These are phyloP conservation scores for Prunus mongolica DNA, from an alignment of 306 rosid species.

Conservation along the genomic window DNA sequence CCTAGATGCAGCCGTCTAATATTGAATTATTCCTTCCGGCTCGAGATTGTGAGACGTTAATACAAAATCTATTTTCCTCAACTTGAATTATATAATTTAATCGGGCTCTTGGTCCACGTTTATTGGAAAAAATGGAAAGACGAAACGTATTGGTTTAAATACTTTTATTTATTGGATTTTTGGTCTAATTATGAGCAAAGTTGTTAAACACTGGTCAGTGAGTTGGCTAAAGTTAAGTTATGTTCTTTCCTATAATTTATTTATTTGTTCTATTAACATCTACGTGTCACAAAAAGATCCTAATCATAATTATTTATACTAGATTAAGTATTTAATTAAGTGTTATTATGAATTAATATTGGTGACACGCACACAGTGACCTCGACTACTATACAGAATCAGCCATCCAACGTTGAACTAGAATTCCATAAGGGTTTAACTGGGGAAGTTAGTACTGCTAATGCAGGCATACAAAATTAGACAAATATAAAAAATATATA, in stretches of 20 bases:
- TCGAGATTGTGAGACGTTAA: no score
- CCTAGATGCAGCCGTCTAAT: no score
- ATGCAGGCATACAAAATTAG: background rate
- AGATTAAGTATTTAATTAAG: background rate
- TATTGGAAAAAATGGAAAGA: no score
- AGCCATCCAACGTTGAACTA: slow-evolving; percentile 10
- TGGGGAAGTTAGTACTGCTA: background rate
- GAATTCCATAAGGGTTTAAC: background rate
- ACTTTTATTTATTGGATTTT: no score
- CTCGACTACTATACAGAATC: background rate
- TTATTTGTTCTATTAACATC: background rate
- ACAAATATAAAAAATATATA: no score
- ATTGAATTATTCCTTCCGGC: no score
- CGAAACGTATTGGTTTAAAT: no score
- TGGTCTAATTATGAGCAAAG: no score
- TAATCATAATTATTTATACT: background rate
- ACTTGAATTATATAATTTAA: no score
- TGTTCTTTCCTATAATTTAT: background rate
- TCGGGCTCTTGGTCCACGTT: no score
- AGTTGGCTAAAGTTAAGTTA: background rate
- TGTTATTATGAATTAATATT: no score
- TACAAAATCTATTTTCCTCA: no score
- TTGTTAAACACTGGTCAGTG: background rate
- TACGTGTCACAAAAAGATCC: background rate
- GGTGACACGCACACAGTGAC: background rate